These are phyloP conservation scores for Biscogniauxia sp. DNA, from an alignment of 2,329 filamentous ascomycete genomes.

Conservation along the genomic window DNA sequence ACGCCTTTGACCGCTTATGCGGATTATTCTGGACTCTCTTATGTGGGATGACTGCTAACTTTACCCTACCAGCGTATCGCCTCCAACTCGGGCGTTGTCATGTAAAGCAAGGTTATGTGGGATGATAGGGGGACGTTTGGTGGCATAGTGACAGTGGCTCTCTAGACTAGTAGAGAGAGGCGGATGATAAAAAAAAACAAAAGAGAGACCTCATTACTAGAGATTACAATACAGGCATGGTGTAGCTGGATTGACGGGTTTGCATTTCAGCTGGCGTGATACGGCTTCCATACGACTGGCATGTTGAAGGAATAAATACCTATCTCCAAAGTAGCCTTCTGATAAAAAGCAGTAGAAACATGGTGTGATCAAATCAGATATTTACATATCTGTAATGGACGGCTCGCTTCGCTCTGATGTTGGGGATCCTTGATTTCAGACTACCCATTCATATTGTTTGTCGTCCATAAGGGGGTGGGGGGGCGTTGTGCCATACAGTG, in stretches of 20 bases:
- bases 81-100: constrained; percentile 99
- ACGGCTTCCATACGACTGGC: neutral
- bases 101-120: constrained; percentile 64
- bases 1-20: neutral
- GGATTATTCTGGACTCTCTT: neutral
- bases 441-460: too few relatives aligned
- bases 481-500: too few relatives aligned
- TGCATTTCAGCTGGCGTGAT: constrained; percentile 46
- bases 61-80: constrained; percentile 78
- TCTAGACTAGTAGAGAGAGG: neutral
- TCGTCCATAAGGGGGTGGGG: too few relatives aligned
- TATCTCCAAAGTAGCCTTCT: neutral
- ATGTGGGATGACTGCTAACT: constrained; percentile 27
- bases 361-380: neutral
- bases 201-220: constrained; percentile 27
- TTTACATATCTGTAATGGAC: too few relatives aligned
- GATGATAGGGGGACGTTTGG: constrained; percentile 19
- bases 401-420: too few relatives aligned
- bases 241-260: constrained; percentile 42
- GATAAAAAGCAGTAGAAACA: neutral
- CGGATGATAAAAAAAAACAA: constrained; percentile 22
- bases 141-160: neutral
- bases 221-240: neutral
- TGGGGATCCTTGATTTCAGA: too few relatives aligned
- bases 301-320: neutral